Conservation (phyloP, 164 flowering plant species). For the Umbellularia californica region DNA sequence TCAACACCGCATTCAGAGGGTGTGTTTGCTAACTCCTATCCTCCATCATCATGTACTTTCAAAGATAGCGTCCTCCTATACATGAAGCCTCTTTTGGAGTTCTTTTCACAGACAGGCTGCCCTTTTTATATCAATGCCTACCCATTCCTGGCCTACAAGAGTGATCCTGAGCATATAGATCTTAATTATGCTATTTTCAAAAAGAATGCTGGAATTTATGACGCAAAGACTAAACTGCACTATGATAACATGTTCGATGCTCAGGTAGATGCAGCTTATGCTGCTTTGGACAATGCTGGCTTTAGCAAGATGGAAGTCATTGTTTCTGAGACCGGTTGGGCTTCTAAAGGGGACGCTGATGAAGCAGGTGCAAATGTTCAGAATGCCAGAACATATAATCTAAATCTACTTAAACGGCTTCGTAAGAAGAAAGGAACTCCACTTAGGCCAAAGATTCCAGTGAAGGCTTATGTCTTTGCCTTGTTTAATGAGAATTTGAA, state of each 20-base stretch:
- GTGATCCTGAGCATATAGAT: conserved; percentile 58
- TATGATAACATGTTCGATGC: conserved; percentile 91
- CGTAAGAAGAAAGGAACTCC: conserved; percentile 79
- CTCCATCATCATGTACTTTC: conserved; percentile 71
- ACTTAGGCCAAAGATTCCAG: conserved; percentile 45
- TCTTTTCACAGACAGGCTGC: conserved; percentile 53
- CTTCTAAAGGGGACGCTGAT: conserved; percentile 60
- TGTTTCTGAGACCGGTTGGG: conserved; percentile 92
- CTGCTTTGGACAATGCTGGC: conserved; percentile 69
- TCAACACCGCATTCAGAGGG: conserved; percentile 71
- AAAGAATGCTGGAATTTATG: conserved; percentile 50
- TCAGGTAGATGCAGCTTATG: conserved; percentile 65
- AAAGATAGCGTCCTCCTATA: conserved; percentile 41
- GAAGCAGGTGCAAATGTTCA: conserved; percentile 59
- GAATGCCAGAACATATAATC: conserved; percentile 66
- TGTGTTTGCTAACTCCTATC: conserved; percentile 63
- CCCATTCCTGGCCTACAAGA: conserved; percentile 76
- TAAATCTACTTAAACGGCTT: conserved; percentile 49
- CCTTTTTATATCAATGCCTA: conserved; percentile 82
- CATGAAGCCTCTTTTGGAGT: conserved; percentile 74
- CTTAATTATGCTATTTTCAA: conserved; percentile 66
- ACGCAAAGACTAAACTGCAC: conserved; percentile 64
- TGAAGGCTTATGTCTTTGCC: conserved; percentile 71
- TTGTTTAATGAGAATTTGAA: conserved; percentile 79
- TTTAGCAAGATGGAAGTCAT: conserved; percentile 61